These are phyloP conservation scores for Podospora conica DNA, from an alignment of 495 filamentous ascomycete genomes.

Conservation along the genomic window DNA sequence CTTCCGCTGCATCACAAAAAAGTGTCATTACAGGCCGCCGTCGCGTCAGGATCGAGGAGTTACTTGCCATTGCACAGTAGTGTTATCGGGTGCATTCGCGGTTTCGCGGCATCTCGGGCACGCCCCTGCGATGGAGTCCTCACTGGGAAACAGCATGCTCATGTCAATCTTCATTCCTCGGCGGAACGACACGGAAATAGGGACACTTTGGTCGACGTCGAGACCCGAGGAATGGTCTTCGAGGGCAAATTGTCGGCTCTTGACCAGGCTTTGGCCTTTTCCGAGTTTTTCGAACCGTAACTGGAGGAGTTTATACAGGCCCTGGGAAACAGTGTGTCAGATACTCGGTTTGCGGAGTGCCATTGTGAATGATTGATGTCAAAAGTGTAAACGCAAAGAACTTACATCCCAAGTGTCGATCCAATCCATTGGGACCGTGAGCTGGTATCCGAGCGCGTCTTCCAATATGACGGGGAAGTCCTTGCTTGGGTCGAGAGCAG, in stretches of 20 bases:
- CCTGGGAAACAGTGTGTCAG: not conserved
- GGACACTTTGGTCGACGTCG: not conserved
- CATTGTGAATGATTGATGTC: no score
- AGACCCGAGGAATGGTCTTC: not conserved
- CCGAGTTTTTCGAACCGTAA: not conserved
- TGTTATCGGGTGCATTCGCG: not conserved
- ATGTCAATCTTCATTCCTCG: slow-evolving; percentile 3
- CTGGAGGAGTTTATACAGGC: not conserved
- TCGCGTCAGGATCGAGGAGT: no score
- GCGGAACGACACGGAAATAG: not conserved
- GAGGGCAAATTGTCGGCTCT: not conserved
- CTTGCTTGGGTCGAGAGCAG: not conserved
- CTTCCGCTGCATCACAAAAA: not conserved
- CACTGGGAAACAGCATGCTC: not conserved
- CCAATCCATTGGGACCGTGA: not conserved
- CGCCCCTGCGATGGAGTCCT: not conserved
- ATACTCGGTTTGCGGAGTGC: not conserved
- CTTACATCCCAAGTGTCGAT: not conserved
- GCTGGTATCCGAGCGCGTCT: not conserved
- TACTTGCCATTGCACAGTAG: not conserved
- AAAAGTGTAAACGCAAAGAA: no score
- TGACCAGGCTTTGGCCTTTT: not conserved
- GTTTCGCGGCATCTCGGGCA: not conserved
- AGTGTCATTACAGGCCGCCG: not conserved
- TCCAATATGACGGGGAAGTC: not conserved